phyloP scores from a whole-genome alignment of 768 basidiomycete genomes.

The Polyporus arcularius region DNA sequence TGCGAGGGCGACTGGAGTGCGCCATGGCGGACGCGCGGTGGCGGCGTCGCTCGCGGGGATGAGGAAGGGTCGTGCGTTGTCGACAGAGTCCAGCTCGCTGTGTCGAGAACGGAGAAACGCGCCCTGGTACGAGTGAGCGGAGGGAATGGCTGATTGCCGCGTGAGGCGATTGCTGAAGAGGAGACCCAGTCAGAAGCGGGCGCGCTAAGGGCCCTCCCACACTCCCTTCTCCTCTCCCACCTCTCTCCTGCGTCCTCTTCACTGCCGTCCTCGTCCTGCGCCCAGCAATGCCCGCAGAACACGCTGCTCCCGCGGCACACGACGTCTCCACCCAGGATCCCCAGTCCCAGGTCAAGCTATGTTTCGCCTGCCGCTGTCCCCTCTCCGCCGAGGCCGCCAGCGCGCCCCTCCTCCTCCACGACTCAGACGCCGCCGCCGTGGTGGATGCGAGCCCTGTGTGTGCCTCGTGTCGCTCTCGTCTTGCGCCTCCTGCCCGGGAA shows the following conservation, averaged over 20 bases:
- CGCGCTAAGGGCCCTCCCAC: neutral
- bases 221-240: slow-evolving; percentile 19
- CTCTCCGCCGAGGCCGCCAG: slow-evolving; percentile 31
- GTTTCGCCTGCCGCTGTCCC: slow-evolving; percentile 33
- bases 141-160: slow-evolving; percentile 3
- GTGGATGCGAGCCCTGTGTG: slow-evolving; percentile 43
- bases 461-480: slow-evolving; percentile 46
- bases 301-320: slow-evolving; percentile 29
- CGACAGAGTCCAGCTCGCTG: too few species aligned
- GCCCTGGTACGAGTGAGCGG: too few species aligned
- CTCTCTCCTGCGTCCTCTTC: slow-evolving; percentile 20
- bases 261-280: slow-evolving; percentile 22
- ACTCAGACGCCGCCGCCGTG: slow-evolving; percentile 23
- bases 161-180: neutral
- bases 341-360: slow-evolving; percentile 35
- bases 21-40: neutral
- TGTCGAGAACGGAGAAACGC: too few species aligned
- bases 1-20: neutral
- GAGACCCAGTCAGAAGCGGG: neutral
- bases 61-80: neutral
- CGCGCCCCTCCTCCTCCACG: slow-evolving; percentile 28
- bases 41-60: neutral
- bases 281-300: slow-evolving; percentile 55
- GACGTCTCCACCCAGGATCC: slow-evolving; percentile 28
- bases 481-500: slow-evolving; percentile 28